Base-by-base conservation (phyloP, 1,284 basidiomycete species). In the Heterobasidion annosum region DNA sequence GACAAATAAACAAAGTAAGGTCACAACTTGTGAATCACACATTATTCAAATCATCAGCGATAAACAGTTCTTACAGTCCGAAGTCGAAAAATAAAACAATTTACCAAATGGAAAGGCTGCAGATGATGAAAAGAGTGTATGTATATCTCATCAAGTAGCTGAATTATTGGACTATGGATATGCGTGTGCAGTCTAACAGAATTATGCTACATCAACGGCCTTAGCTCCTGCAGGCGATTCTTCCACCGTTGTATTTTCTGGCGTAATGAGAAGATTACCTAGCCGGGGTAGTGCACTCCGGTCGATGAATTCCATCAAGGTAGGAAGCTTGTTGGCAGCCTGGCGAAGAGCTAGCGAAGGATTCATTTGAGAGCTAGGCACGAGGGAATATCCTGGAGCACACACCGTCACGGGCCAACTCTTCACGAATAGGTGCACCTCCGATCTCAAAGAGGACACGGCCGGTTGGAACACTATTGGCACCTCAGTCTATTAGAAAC, bases 371-470 rank as follows among this genome's bases (percentile, higher is more conserved):
- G 16, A 37, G 45, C 33, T 57, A 43, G 50, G 33, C 32, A 50
- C n/a, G 35, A 34, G 12, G 8, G n/a, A 37, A 52, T 25, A 34
- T 16, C 33, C 40, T 34, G 13, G 35, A 19, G n/a, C 35, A 65
- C 80, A 56, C 62, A 95, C 94, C 91, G 67, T 97, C 92, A 63
- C 90, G 83, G 18, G 97, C 96, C 50, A 98, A 79, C 67, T 98
- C 94, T 63, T 93, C 90, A 61, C 94, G 85, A 57, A 99, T 88
- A 9, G 90, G 91, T 4, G 79, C 80, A 5, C 96, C 96, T 0
- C 94, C 93, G 62, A 99, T 86, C 68, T 99, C 97, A 61, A 99
- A 92, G 19, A 99, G 81, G 8, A 98, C 94, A 48, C 91, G 85
- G 4, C 95, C 95, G n/a, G 85, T 88, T 6, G 90, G 85, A 1